Conservation (phyloP, 2,329 filamentous ascomycete species). For the Aphanocladium album region DNA sequence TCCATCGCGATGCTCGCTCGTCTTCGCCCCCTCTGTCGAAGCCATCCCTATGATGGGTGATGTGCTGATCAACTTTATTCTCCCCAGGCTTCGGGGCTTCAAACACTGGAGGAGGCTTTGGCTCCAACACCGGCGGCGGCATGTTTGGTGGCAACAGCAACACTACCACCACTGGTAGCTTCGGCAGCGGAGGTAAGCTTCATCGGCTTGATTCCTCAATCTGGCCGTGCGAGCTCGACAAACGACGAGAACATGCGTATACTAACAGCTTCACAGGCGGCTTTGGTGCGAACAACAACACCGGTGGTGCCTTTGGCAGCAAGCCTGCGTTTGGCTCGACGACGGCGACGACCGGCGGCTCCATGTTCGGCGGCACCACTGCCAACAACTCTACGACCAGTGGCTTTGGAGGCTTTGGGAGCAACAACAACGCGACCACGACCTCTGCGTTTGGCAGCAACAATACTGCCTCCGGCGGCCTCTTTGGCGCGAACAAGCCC, state of each 20-base stretch:
- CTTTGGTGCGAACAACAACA: constrained; percentile 29
- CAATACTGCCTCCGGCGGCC: constrained; percentile 31
- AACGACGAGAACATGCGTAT: constrained; percentile 8
- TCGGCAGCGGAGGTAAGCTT: constrained; percentile 32
- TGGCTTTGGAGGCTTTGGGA: constrained; percentile 38
- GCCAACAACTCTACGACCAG: constrained; percentile 32
- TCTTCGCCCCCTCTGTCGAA: constrained; percentile 13
- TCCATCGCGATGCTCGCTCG: not conserved
- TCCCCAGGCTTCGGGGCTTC: constrained; percentile 29
- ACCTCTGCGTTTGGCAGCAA: constrained; percentile 37
- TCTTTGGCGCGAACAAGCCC: constrained; percentile 50
- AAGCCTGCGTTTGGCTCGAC: constrained; percentile 51
- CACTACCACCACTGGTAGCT: constrained; percentile 29
- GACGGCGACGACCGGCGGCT: constrained; percentile 31
- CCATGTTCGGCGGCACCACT: constrained; percentile 41
- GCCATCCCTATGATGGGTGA: constrained; percentile 15
- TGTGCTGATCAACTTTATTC: constrained; percentile 18
- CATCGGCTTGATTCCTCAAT: not conserved
- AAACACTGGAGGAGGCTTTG: constrained; percentile 34
- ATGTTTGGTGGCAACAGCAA: constrained; percentile 37
- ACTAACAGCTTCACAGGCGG: constrained; percentile 23
- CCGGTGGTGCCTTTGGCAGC: constrained; percentile 29
- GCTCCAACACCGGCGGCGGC: constrained; percentile 27
- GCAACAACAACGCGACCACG: constrained; percentile 27
- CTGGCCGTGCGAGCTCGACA: not conserved